These are phyloP conservation scores for Urochloa ruziziensis DNA, from an alignment of 176 grass and related monocot species.

Conservation along the genomic window DNA sequence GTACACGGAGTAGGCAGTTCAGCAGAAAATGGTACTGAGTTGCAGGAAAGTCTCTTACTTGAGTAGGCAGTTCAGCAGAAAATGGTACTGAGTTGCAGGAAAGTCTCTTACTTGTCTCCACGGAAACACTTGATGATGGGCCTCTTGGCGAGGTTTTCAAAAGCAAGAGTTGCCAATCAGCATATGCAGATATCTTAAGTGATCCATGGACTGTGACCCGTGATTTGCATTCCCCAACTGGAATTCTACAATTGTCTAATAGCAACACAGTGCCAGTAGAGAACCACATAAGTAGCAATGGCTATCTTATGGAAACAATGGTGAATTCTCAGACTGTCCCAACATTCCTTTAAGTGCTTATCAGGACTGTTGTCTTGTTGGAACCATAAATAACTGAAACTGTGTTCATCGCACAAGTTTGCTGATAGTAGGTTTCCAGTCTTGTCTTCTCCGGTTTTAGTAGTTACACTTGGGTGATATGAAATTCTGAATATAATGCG, in stretches of 20 bases:
- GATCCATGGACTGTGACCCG: constrained; percentile 47
- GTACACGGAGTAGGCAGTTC: not conserved
- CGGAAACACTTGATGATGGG: constrained; percentile 76
- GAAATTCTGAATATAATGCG: constrained; percentile 4
- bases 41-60: constrained; percentile 27
- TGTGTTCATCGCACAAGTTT: not conserved
- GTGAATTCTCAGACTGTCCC: constrained; percentile 20
- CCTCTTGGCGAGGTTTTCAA: constrained; percentile 86
- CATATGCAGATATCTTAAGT: constrained; percentile 42
- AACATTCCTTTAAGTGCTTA: constrained; percentile 33
- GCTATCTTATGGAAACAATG: constrained; percentile 29
- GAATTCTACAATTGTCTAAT: constrained; percentile 46
- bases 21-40: constrained; percentile 15
- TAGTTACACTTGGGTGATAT: not conserved
- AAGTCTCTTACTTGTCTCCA: constrained; percentile 45
- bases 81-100: too few relatives aligned
- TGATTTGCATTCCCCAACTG: constrained; percentile 47
- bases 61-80: too few relatives aligned
- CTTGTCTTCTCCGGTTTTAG: not conserved
- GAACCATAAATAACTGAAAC: constrained; percentile 11
- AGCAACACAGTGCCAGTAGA: constrained; percentile 44
- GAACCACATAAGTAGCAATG: constrained; percentile 32
- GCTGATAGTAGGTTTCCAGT: not conserved
- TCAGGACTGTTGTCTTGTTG: not conserved
- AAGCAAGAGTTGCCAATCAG: constrained; percentile 46